Evolutionary conservation across 2,329 filamentous ascomycete species (phyloP).

Genomic region (Cladophialophora yegresii): DNA sequence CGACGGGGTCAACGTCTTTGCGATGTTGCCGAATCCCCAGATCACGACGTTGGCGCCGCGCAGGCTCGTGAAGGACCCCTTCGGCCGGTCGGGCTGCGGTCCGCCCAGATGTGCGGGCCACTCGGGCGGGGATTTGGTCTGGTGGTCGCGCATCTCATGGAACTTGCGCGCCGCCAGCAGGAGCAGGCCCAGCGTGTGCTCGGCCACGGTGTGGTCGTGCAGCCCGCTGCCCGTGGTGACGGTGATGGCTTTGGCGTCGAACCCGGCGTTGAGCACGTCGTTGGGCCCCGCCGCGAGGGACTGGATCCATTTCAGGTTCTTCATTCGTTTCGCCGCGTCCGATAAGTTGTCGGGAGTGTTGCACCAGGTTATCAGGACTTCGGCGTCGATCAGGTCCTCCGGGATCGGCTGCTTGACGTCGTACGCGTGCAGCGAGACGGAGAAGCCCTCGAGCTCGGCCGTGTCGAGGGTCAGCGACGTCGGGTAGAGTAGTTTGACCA

Average conservation of each 20-base stretch:
- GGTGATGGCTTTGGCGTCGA: slow-evolving; percentile 54
- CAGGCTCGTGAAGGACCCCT: slow-evolving; percentile 60
- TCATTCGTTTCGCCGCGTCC: slow-evolving; percentile 59
- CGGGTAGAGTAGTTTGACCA: slow-evolving; percentile 65
- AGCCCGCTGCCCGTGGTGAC: slow-evolving; percentile 65
- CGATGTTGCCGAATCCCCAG: slow-evolving; percentile 70
- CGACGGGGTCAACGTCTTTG: slow-evolving; percentile 60
- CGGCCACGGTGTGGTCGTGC: slow-evolving; percentile 66
- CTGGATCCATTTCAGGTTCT: slow-evolving; percentile 65
- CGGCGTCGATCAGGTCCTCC: slow-evolving; percentile 60
- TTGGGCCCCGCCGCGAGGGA: slow-evolving; percentile 67
- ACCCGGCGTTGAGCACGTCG: slow-evolving; percentile 64
- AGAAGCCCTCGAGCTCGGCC: slow-evolving; percentile 60
- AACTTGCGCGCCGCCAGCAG: slow-evolving; percentile 33
- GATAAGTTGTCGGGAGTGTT: slow-evolving; percentile 61
- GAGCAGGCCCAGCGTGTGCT: slow-evolving; percentile 61
- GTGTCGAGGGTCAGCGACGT: slow-evolving; percentile 62
- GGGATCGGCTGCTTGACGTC: slow-evolving; percentile 60
- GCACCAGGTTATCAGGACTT: slow-evolving; percentile 63
- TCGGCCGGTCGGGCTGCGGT: slow-evolving; percentile 50
- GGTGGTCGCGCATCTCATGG: slow-evolving; percentile 56
- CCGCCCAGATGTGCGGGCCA: slow-evolving; percentile 66
- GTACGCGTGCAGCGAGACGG: slow-evolving; percentile 60
- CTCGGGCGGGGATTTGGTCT: slow-evolving; percentile 50
- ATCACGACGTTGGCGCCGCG: slow-evolving; percentile 60